Percentiles rank a stretch among this genome's conserved stretches.
These are phyloP conservation scores for Crepidotus variabilis DNA, from an alignment of 768 basidiomycete genomes.

Conservation along the genomic window DNA sequence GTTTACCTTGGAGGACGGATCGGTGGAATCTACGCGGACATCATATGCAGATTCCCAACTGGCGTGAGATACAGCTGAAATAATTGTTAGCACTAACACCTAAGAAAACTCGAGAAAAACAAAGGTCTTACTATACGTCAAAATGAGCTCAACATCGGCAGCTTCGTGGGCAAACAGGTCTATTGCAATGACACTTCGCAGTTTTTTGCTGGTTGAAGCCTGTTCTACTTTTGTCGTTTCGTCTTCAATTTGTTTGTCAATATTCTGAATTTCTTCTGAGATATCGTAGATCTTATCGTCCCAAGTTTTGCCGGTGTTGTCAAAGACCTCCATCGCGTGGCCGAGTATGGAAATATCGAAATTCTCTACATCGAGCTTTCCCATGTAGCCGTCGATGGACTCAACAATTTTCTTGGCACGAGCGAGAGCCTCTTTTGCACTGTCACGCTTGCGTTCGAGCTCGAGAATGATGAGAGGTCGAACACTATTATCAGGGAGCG, in stretches of 20 bases:
- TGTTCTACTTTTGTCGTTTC: slow-evolving; percentile 6
- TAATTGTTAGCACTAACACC: neutral
- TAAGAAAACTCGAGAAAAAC: slow-evolving; percentile 6
- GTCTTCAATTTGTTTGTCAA: slow-evolving; percentile 23
- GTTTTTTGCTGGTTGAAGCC: slow-evolving; percentile 8
- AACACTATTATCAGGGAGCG: slow-evolving; percentile 8
- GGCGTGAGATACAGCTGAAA: slow-evolving; percentile 15
- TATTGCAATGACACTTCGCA: slow-evolving; percentile 24
- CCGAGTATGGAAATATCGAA: slow-evolving; percentile 22
- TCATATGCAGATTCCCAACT: slow-evolving; percentile 35
- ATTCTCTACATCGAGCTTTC: slow-evolving; percentile 24
- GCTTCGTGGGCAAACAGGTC: slow-evolving; percentile 30
- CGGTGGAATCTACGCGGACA: slow-evolving; percentile 32
- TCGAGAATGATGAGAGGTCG: slow-evolving; percentile 21
- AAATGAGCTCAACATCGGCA: slow-evolving; percentile 28
- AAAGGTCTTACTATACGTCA: slow-evolving; percentile 34
- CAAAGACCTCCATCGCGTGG: slow-evolving; percentile 24
- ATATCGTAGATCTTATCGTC: slow-evolving; percentile 22
- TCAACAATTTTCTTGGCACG: slow-evolving; percentile 22
- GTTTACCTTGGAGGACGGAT: slow-evolving; percentile 22
- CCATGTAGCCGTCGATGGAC: slow-evolving; percentile 29
- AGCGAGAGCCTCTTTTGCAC: slow-evolving; percentile 18
- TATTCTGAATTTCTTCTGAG: slow-evolving; percentile 16
- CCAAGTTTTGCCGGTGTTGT: slow-evolving; percentile 23
- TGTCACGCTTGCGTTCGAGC: slow-evolving; percentile 20